Conservation (phyloP, 768 basidiomycete genomes). For the Xanthoconium purpureum region DNA sequence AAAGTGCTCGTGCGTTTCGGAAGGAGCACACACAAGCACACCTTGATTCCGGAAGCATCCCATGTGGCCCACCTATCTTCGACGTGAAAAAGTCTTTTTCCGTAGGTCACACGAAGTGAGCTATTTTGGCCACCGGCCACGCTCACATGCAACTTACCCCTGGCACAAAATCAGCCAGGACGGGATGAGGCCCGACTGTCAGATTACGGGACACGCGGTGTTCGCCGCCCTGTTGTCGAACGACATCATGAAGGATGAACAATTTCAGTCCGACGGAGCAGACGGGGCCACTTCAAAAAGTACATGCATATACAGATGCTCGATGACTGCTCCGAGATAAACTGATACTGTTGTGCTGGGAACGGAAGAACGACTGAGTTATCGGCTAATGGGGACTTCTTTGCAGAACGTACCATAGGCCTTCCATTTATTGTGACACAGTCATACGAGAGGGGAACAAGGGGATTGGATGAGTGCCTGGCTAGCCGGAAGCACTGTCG, state of each 20-base stretch:
- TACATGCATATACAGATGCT: not conserved
- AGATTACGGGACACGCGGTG: slow-evolving; percentile 1
- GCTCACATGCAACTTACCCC: not conserved
- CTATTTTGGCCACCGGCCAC: slow-evolving; percentile 22
- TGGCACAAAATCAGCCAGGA: not conserved
- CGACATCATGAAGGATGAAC: not conserved
- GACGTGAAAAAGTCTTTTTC: slow-evolving; percentile 1
- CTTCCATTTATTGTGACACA: not conserved
- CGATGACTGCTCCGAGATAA: slow-evolving; percentile 10
- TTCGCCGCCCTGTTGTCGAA: slow-evolving; percentile 8
- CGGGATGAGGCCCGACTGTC: not conserved
- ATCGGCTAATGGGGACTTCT: not conserved
- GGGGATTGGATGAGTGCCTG: not conserved
- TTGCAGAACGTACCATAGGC: slow-evolving; percentile 6
- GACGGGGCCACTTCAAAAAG: not conserved
- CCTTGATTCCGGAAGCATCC: slow-evolving; percentile 17
- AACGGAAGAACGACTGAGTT: not conserved
- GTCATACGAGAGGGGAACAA: not conserved
- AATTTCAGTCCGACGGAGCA: not conserved
- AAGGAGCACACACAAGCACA: slow-evolving; percentile 5
- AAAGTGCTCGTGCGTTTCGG: slow-evolving; percentile 14
- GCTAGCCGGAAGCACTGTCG: slow-evolving; percentile 8
- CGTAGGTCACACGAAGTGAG: slow-evolving; percentile 2
- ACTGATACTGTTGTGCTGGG: not conserved
- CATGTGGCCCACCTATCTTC: slow-evolving; percentile 14